Conservation (phyloP, 2,329 filamentous ascomycete species). For the Colletotrichum lindemuthianum region DNA sequence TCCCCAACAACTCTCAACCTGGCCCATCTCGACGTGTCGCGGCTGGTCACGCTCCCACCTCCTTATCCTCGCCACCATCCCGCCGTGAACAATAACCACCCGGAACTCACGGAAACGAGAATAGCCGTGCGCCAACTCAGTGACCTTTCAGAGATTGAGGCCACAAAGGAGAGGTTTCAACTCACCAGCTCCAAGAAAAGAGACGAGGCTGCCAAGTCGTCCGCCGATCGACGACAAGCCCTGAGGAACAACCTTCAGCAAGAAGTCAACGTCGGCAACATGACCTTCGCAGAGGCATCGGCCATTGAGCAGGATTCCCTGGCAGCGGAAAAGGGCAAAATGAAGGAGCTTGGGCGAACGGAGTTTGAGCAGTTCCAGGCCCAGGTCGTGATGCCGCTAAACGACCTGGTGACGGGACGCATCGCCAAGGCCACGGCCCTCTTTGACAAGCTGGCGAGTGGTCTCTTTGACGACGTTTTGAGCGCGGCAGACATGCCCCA, state of each 20-base stretch:
- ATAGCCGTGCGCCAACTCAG: constrained; percentile 77
- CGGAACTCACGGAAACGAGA: constrained; percentile 83
- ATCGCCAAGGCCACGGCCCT: constrained; percentile 78
- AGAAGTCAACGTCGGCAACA: constrained; percentile 80
- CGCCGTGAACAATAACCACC: constrained; percentile 95
- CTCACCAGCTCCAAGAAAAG: constrained; percentile 66
- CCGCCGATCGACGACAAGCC: constrained; percentile 66
- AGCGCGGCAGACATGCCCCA: constrained; percentile 84
- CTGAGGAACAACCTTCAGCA: constrained; percentile 81
- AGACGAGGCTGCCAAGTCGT: constrained; percentile 62
- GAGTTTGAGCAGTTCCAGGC: constrained; percentile 89
- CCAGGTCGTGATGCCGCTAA: constrained; percentile 83
- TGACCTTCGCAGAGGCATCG: constrained; percentile 85
- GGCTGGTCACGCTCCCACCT: constrained; percentile 91
- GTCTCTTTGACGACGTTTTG: constrained; percentile 72
- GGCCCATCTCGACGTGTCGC: constrained; percentile 82
- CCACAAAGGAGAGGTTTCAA: constrained; percentile 71
- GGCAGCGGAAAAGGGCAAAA: constrained; percentile 73
- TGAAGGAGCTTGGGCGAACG: constrained; percentile 78
- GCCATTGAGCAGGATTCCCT: constrained; percentile 81
- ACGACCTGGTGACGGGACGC: constrained; percentile 80
- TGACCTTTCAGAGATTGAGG: constrained; percentile 77
- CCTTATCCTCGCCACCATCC: constrained; percentile 95
- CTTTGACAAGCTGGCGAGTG: constrained; percentile 79
- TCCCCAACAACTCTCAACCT: constrained; percentile 58